Percentiles rank a stretch among this genome's conserved stretches.
Conservation (phyloP, 257 asterid species). For the Fraxinus cuspidata region DNA sequence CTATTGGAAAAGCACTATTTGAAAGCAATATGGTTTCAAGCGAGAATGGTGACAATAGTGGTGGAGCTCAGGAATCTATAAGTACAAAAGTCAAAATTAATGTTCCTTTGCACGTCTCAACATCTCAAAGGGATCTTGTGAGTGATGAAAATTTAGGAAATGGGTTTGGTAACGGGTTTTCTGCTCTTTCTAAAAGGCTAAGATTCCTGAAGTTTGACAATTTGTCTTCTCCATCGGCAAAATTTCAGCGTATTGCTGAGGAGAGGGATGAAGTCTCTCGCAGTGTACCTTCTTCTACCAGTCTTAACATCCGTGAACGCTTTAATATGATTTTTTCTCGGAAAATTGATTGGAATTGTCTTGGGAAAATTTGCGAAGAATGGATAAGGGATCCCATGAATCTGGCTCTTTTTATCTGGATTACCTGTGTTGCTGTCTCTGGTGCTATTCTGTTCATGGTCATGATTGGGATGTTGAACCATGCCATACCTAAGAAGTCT, state of each 20-base stretch:
- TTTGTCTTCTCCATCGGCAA: conserved; percentile 63
- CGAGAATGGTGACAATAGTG: conserved; percentile 42
- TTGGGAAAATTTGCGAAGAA: conserved; percentile 56
- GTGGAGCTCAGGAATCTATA: conserved; percentile 43
- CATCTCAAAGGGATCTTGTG: conserved; percentile 64
- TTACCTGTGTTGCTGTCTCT: conserved; percentile 65
- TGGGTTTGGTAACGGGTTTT: conserved; percentile 18
- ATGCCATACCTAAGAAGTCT: conserved; percentile 65
- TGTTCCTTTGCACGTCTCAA: conserved; percentile 46
- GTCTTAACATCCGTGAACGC: conserved; percentile 73
- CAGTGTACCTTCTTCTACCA: conserved; percentile 63
- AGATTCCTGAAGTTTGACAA: conserved; percentile 53
- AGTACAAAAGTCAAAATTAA: conserved; percentile 34
- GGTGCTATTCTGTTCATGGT: conserved; percentile 91
- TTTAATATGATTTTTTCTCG: conserved; percentile 48
- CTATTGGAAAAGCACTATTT: background rate
- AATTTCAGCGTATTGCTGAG: conserved; percentile 63
- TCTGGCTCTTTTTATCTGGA: conserved; percentile 76
- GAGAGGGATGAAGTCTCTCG: conserved; percentile 73
- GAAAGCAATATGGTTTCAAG: conserved; percentile 49
- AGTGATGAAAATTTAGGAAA: conserved; percentile 39
- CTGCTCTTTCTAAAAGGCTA: conserved; percentile 45
- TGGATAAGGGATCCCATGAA: conserved; percentile 79
- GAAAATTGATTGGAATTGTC: conserved; percentile 56
- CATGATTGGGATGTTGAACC: conserved; percentile 88